Conservation (phyloP, 202 grass and related monocot species). For the Panicum hallii region DNA sequence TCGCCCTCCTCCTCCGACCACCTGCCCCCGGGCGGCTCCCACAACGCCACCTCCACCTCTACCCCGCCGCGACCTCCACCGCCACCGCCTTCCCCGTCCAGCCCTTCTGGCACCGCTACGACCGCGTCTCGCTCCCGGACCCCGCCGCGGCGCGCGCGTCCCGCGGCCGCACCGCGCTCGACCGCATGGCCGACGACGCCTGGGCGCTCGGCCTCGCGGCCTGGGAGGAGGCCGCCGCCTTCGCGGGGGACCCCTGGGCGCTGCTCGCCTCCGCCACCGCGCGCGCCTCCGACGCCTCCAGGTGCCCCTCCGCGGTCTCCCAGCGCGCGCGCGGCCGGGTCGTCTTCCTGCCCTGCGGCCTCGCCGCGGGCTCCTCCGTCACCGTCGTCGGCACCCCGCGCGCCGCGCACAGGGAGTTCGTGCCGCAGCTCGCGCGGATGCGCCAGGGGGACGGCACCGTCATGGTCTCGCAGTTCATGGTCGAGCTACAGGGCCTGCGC, state of each 20-base stretch:
- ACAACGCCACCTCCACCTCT: background rate
- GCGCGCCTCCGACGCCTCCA: conserved; percentile 36
- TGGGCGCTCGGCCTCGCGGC: conserved; percentile 74
- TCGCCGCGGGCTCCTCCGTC: conserved; percentile 76
- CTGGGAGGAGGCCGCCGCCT: conserved; percentile 70
- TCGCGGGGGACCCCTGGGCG: conserved; percentile 47
- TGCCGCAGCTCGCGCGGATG: conserved; percentile 66
- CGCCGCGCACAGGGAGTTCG: conserved; percentile 76
- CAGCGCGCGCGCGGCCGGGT: conserved; percentile 54
- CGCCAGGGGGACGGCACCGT: conserved; percentile 62
- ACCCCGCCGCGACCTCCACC: background rate
- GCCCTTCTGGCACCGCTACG: conserved; percentile 71
- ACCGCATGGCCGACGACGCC: conserved; percentile 82
- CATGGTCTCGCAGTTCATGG: conserved; percentile 88
- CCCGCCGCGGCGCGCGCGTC: conserved; percentile 42
- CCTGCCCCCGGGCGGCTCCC: background rate
- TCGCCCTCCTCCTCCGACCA: conserved; percentile 54
- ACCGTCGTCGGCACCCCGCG: conserved; percentile 74
- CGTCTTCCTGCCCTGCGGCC: conserved; percentile 83
- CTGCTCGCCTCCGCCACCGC: conserved; percentile 34
- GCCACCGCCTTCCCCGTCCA: conserved; percentile 35
- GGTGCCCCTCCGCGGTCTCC: conserved; percentile 64
- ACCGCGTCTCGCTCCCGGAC: conserved; percentile 52
- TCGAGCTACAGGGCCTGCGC: conserved; percentile 86
- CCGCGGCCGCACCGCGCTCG: conserved; percentile 50